Evolutionary conservation across 345 rosid species (phyloP), one percentile per base, ranked within the genome.

Genomic region (Kernera saxatilis): DNA sequence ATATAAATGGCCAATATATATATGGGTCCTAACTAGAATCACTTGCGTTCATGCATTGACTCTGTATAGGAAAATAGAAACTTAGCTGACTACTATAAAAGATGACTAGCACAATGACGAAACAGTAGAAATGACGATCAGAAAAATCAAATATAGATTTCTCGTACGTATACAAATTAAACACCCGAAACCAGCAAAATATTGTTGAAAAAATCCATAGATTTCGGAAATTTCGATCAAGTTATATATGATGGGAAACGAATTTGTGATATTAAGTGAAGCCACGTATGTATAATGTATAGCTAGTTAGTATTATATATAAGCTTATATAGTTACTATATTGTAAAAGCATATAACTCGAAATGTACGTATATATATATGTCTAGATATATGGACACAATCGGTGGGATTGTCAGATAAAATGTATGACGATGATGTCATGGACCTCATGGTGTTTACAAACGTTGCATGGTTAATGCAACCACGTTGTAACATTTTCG

Each of bases 51-150:
- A 72, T 72, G 70, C 64, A 56, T 64, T 64, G 71, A 64, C 77
- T 52, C 10, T 39, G 41, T 26, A 3, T 29, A 30, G 32, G 23
- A 55, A 21, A 21, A 44, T 32, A 23, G 6, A 61, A 61, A 71
- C 63, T 64, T 72, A 72, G 71, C 71, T 72, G 65, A 45, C 51
- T 48, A 22, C 17, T 72, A 25, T 25, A 25, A 46, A 44, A 56
- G 51, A 65, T 73, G 71, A 64, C 66, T 56, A 26, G 5, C 9
- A 60, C 77, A 65, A 37, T 73, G 77, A 72, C 76, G 76, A 72
- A 72, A 72, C 57, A 54, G 54, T 51, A 61, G 69, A 51, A 62
- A 30, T 50, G 75, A 72, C 64, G 76, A 63, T 33, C 39, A 35
- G 17, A 0, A 11, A 35, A 45, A 73, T 64, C 71, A 64, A 56